Evolutionary conservation across 192 early-diverging fungal species (phyloP), one percentile per base, ranked within the genome.

Genomic region (Chytriomyces hyalinus): DNA sequence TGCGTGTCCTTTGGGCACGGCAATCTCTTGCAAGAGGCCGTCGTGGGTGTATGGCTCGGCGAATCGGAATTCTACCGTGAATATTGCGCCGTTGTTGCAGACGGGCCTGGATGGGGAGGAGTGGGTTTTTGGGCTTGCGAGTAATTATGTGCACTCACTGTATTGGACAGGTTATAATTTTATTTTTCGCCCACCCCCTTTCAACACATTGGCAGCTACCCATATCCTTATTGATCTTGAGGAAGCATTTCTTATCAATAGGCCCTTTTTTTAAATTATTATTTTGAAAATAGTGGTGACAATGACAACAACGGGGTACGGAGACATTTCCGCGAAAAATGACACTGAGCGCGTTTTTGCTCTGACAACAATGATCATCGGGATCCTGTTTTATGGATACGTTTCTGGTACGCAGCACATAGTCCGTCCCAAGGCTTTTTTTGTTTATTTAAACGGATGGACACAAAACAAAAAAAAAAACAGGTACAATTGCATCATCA

Each of bases 261-360:
- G 6, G 0, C 24, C 10, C 5, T 49, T 49, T 22, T 74, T 43
- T 80, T 70, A 22, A 11, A 51, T 61, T 45, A 17, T 53, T 20
- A 48, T 49, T 62, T 51, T 22, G 2, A n/a, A 48, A 28, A 3
- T 57, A 86, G 86, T 87, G 17, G 81, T 79, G 6, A 84, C 86
- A 26, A 87, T 85, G 84, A 87, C 86, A 5, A 85, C 86, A 3
- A 78, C 81, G 26, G 86, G 86, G 4, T 87, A 86, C 73, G 86
- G 86, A 26, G 86, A 87, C 61, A 82, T 87, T 61, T 84, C 80
- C 36, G 75, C 86, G 36, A 65, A 81, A 61, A 85, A 84, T 72
- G 77, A 82, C 57, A 60, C 70, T 50, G 86, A 87, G 65, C 76
- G 86, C n/a, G 70, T 84, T 15, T 87, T 84, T 63, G 67, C 82